Evolutionary conservation across 371 early-diverging fungal species (phyloP).

Genomic region (Conidiobolus incongruus): DNA sequence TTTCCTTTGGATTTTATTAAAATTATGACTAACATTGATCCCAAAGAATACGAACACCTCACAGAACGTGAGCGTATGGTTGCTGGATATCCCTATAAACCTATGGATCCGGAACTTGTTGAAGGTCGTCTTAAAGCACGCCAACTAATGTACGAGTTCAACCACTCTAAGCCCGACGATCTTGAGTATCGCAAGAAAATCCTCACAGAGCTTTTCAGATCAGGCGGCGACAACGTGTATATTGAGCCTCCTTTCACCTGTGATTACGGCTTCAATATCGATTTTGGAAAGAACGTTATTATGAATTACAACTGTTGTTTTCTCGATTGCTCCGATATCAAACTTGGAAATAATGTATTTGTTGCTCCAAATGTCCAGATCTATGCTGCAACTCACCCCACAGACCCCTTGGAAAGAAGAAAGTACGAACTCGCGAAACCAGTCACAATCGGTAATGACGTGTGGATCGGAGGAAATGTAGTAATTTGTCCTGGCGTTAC

Average conservation of each 20-base stretch:
- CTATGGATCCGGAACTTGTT: constrained; percentile 17
- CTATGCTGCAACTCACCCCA: constrained; percentile 54
- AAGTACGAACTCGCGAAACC: constrained; percentile 7
- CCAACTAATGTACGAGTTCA: constrained; percentile 16
- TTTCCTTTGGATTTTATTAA: too few relatives aligned
- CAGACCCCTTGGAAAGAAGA: constrained; percentile 18
- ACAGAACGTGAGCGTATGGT: constrained; percentile 8
- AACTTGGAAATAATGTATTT: constrained; percentile 34
- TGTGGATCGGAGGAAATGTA: constrained; percentile 48
- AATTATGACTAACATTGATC: too few relatives aligned
- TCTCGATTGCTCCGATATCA: constrained; percentile 37
- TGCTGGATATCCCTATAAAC: constrained; percentile 32
- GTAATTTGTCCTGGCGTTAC: constrained; percentile 61
- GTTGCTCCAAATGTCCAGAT: constrained; percentile 59
- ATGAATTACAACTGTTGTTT: constrained; percentile 39
- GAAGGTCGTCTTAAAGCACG: constrained; percentile 18
- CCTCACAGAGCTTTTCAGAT: constrained; percentile 23
- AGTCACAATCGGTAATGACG: constrained; percentile 30
- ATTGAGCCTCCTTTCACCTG: constrained; percentile 36
- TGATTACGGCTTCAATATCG: constrained; percentile 55
- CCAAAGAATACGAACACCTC: too few relatives aligned
- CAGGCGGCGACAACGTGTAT: constrained; percentile 15
- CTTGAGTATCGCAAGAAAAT: constrained; percentile 8
- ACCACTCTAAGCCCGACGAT: constrained; percentile 12
- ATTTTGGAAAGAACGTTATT: constrained; percentile 33